Conservation (phyloP, 2,329 filamentous ascomycete genomes). For the Plectosphaerella sp. region DNA sequence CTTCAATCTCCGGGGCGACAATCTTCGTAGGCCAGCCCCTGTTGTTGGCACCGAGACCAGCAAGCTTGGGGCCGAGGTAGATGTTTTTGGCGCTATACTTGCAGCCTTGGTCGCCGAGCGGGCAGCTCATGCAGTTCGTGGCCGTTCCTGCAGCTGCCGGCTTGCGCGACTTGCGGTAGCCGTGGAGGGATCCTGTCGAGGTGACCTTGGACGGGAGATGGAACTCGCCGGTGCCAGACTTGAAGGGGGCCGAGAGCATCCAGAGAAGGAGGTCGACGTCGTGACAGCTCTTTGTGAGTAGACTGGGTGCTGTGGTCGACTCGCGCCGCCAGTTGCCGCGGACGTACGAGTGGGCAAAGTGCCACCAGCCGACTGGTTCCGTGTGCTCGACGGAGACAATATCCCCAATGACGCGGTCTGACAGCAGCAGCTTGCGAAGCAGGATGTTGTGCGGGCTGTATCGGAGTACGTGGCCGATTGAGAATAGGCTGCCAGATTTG, state of each 20-base stretch:
- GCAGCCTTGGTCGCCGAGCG: conserved; percentile 65
- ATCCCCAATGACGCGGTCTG: conserved; percentile 75
- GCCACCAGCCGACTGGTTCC: conserved; percentile 95
- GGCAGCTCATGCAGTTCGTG: conserved; percentile 84
- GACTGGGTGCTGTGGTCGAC: conserved; percentile 68
- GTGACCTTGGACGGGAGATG: conserved; percentile 75
- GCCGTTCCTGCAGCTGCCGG: conserved; percentile 68
- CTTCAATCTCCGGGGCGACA: conserved; percentile 89
- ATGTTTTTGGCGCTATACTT: conserved; percentile 82
- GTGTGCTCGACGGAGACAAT: conserved; percentile 84
- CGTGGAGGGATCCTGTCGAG: conserved; percentile 71
- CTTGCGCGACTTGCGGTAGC: conserved; percentile 74
- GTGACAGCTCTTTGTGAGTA: conserved; percentile 94
- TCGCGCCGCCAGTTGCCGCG: conserved; percentile 91
- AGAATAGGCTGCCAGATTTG: conserved; percentile 58
- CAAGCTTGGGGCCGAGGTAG: conserved; percentile 64
- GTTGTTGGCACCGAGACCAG: conserved; percentile 60
- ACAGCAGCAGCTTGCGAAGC: conserved; percentile 71
- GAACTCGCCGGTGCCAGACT: conserved; percentile 39
- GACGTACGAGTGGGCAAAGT: conserved; percentile 88
- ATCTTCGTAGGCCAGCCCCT: conserved; percentile 80
- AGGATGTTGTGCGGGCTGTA: conserved; percentile 92
- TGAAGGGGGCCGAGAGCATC: conserved; percentile 73
- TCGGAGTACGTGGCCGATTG: conserved; percentile 87
- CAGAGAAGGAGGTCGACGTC: conserved; percentile 92